These are phyloP conservation scores for Podaxis pistillaris DNA, from an alignment of 768 basidiomycete genomes.

Conservation along the genomic window DNA sequence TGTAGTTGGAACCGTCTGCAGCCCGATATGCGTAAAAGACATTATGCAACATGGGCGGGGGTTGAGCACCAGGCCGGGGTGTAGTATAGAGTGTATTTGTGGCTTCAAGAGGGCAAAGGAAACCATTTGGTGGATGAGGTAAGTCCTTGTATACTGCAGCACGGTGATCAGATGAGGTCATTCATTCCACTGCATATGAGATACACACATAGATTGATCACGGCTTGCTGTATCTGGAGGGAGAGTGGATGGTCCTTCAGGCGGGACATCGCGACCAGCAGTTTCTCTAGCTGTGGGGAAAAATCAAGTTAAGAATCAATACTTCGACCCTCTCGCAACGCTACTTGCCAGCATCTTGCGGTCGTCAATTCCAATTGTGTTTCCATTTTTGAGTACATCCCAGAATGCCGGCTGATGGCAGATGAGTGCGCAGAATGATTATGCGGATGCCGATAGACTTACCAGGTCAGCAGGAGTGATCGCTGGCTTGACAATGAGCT, in stretches of 20 bases:
- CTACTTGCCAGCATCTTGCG: slow-evolving; percentile 54
- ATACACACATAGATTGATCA: slow-evolving; percentile 56
- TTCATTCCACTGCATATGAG: slow-evolving; percentile 11
- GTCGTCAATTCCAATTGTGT: slow-evolving; percentile 50
- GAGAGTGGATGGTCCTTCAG: slow-evolving; percentile 32
- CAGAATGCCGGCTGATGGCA: slow-evolving; percentile 41
- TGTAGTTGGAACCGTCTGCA: slow-evolving; percentile 63
- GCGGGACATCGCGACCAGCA: slow-evolving; percentile 59
- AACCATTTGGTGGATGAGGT: slow-evolving; percentile 67
- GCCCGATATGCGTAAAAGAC: slow-evolving; percentile 53
- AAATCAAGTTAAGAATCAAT: slow-evolving; percentile 4
- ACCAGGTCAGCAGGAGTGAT: slow-evolving; percentile 30
- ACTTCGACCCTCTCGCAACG: not conserved
- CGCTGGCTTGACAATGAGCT: slow-evolving; percentile 28
- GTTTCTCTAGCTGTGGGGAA: slow-evolving; percentile 56
- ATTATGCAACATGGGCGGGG: slow-evolving; percentile 7
- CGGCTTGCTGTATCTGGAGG: slow-evolving; percentile 41
- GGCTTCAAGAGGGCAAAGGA: slow-evolving; percentile 29
- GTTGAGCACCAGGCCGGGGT: not conserved
- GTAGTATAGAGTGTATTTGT: not conserved
- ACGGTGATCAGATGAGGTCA: slow-evolving; percentile 14
- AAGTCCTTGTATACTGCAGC: slow-evolving; percentile 72
- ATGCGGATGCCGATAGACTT: slow-evolving; percentile 8
- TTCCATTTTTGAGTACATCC: slow-evolving; percentile 45
- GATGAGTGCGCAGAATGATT: not conserved